A percentile compares a stretch with the other conserved stretches of the same genome.
Evolutionary conservation across 768 basidiomycete genomes (phyloP).

Genomic region (Agrocybe chaxingu): DNA sequence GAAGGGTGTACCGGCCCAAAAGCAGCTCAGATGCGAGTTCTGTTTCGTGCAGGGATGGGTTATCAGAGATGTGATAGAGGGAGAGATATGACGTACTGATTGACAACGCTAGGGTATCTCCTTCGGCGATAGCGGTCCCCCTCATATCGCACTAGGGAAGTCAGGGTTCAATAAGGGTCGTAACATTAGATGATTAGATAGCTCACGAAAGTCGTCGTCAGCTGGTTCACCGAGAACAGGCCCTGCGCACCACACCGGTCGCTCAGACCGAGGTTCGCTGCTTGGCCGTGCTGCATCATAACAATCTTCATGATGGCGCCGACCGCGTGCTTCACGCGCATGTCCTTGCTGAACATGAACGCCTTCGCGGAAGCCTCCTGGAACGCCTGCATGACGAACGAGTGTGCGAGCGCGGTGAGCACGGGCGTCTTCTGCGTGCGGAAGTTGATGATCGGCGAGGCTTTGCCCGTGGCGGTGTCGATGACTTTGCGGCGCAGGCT

Average conservation of each 20-base stretch:
- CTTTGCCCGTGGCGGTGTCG: background rate
- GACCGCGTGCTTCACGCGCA: conserved; percentile 1
- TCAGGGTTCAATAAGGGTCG: background rate
- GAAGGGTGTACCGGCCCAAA: conserved; percentile 16
- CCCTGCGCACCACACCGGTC: conserved; percentile 45
- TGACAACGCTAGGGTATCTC: conserved; percentile 36
- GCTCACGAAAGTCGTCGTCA: conserved; percentile 28
- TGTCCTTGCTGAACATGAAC: conserved; percentile 16
- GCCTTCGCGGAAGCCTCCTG: conserved; percentile 14
- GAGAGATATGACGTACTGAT: conserved; percentile 28
- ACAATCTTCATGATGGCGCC: conserved; percentile 14
- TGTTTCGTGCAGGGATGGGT: conserved; percentile 1
- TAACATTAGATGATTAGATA: background rate
- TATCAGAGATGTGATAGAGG: background rate
- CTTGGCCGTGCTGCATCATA: conserved; percentile 13
- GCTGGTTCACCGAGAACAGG: conserved; percentile 32
- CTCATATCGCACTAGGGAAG: conserved; percentile 30
- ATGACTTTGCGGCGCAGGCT: conserved; percentile 4
- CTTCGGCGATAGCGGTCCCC: conserved; percentile 41
- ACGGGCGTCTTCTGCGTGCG: conserved; percentile 40
- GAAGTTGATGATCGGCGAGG: conserved; percentile 32
- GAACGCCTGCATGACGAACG: conserved; percentile 31
- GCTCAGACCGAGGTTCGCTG: conserved; percentile 12
- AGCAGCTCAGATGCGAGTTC: conserved; percentile 29
- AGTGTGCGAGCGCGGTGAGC: conserved; percentile 29